Conservation (phyloP, 495 filamentous ascomycete species). For the Annulohypoxylon moriforme region DNA sequence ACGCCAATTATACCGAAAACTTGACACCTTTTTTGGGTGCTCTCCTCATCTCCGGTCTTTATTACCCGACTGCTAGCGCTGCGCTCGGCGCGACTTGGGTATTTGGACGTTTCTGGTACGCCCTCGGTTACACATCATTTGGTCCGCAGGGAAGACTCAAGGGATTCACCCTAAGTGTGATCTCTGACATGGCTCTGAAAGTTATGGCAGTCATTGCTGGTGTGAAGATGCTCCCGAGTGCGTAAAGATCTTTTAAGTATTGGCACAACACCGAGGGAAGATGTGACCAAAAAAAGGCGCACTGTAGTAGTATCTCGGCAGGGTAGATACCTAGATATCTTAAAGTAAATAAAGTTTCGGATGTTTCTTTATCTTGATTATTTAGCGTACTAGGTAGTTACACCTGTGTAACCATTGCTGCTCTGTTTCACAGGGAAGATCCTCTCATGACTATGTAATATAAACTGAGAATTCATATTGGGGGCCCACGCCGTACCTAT, state of each 20-base stretch:
- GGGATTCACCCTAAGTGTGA: conserved; percentile 32
- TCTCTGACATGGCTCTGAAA: conserved; percentile 46
- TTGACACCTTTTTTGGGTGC: conserved; percentile 66
- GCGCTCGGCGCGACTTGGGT: conserved; percentile 68
- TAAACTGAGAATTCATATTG: no score
- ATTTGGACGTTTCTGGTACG: conserved; percentile 63
- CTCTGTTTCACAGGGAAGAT: no score
- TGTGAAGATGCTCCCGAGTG: conserved; percentile 44
- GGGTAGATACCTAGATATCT: background rate
- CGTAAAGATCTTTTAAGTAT: conserved; percentile 28
- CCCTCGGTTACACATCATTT: conserved; percentile 66
- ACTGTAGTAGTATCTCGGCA: no score
- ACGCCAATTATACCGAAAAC: conserved; percentile 78
- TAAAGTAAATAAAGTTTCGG: background rate
- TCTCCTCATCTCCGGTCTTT: conserved; percentile 65
- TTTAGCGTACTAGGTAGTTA: no score
- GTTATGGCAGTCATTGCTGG: conserved; percentile 50
- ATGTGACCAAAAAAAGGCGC: background rate
- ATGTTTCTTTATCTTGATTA: background rate
- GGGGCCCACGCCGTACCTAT: no score
- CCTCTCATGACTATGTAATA: no score
- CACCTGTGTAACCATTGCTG: no score
- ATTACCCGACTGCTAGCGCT: conserved; percentile 67
- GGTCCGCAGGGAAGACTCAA: conserved; percentile 52
- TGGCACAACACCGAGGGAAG: background rate